These are phyloP conservation scores for Fusarium drepaniforme DNA, from an alignment of 2,329 filamentous ascomycete species.

Conservation along the genomic window DNA sequence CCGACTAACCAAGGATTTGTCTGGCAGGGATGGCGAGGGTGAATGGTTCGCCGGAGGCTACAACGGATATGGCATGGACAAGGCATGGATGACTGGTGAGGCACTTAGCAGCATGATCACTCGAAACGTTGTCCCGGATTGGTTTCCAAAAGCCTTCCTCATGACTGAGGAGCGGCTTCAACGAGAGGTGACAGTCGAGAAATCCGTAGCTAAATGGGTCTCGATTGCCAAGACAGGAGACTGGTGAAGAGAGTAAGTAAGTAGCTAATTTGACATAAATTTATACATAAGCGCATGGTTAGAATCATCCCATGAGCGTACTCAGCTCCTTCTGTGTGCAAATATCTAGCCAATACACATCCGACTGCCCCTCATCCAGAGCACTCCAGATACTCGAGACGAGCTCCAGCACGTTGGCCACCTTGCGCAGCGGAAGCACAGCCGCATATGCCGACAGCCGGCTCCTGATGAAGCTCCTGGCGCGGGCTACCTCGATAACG, in stretches of 20 bases:
- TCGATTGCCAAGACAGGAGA: not conserved
- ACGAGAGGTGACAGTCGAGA: not conserved
- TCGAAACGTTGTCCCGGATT: constrained; percentile 37
- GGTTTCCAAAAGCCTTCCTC: constrained; percentile 30
- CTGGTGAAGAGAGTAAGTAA: not conserved
- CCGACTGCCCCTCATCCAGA: constrained; percentile 21
- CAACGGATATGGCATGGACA: constrained; percentile 63
- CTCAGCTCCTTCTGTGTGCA: constrained; percentile 19
- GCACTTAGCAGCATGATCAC: constrained; percentile 49
- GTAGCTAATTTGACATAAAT: not conserved
- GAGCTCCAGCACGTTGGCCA: constrained; percentile 14
- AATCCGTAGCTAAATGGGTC: not conserved
- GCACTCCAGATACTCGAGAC: constrained; percentile 23
- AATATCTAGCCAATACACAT: constrained; percentile 37
- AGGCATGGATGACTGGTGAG: constrained; percentile 61
- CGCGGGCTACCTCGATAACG: constrained; percentile 21
- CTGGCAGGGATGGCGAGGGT: constrained; percentile 21
- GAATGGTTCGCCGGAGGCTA: constrained; percentile 64
- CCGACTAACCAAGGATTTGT: constrained; percentile 48
- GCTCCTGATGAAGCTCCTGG: constrained; percentile 21
- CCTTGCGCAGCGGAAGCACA: constrained; percentile 21
- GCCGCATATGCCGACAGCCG: constrained; percentile 25
- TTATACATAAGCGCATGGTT: too few species aligned
- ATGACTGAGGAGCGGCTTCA: constrained; percentile 18
- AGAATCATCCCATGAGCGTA: constrained; percentile 25